A percentile compares a stretch with the other conserved stretches of the same genome.
These are phyloP conservation scores for Colletotrichum sansevieriae DNA, from an alignment of 2,329 filamentous ascomycete species.

Conservation along the genomic window DNA sequence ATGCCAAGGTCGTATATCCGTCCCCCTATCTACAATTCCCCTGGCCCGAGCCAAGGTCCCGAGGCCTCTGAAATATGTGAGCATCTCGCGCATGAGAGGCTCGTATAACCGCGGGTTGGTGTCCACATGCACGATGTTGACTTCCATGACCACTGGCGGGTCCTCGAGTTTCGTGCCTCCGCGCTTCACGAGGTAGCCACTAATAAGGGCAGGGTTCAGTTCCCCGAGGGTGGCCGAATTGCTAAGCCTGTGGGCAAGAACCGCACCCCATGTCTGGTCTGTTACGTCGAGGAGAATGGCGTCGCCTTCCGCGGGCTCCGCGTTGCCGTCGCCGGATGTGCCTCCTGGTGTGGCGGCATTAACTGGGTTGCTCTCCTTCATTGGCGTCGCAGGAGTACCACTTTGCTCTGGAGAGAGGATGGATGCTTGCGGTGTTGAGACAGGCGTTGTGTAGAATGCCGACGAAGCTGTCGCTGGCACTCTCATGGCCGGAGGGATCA, in stretches of 20 bases:
- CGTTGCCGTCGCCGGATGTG: constrained; percentile 57
- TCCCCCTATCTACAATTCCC: constrained; percentile 70
- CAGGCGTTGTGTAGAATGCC: constrained; percentile 71
- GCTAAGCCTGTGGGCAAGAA: constrained; percentile 75
- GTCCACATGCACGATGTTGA: constrained; percentile 73
- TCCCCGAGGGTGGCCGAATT: constrained; percentile 69
- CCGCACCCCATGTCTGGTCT: constrained; percentile 82
- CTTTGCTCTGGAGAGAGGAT: constrained; percentile 72
- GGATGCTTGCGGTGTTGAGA: constrained; percentile 73
- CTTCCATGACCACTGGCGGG: constrained; percentile 71
- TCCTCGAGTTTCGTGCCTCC: constrained; percentile 69
- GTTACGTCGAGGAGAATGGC: constrained; percentile 78
- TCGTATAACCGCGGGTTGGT: constrained; percentile 70
- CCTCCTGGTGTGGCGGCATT: constrained; percentile 61
- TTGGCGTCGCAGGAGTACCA: constrained; percentile 63
- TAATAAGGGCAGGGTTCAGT: constrained; percentile 69
- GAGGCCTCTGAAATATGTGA: constrained; percentile 76
- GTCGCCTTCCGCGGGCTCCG: constrained; percentile 67
- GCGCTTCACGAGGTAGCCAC: constrained; percentile 76
- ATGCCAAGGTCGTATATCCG: constrained; percentile 82
- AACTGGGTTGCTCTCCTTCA: constrained; percentile 51
- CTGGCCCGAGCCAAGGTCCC: constrained; percentile 77
- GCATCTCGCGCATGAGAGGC: constrained; percentile 75
- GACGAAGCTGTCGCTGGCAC: constrained; percentile 60
- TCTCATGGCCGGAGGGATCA: constrained; percentile 68